Base-by-base conservation (phyloP, 352 stramenopile species). In the Pythium chondricola region DNA sequence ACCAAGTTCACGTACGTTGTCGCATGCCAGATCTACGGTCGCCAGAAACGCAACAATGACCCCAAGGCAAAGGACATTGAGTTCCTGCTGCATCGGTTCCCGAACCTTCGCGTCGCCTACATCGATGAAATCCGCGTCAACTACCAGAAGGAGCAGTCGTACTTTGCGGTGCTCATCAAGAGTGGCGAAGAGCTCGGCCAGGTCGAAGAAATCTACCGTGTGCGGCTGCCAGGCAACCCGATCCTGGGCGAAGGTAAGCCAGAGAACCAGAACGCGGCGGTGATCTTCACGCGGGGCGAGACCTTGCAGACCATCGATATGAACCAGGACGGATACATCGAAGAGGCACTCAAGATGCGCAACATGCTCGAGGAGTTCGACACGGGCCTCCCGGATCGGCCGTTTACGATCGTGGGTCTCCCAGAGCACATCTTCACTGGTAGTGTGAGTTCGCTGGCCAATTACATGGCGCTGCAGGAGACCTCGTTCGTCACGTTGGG, bases 1-100 rank as follows among this genome's bases (percentile, higher is more conserved):
- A 95, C 97, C 43, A 99, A 99, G 75, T 99, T 99, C 66, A 97
- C 94, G 35, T 99, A 99, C 68, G 88, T 99, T 51, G 95, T 99
- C 6, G 89, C 96, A 6, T 99, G 96, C 62, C 97, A 99, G 63
- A 95, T 99, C 31, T 99, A 99, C 64, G 97, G 96, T 48, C 88
- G 89, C 18, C 97, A 99, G 83, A 98, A 98, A 68, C 95, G 96
- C 55, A 97, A 98, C 65, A 97, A 99, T 64, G 96, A 99, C 65
- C 71, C 90, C 0, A 99, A 99, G 74, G 97, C 96, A 0, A 94
- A 97, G 46, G 96, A 99, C 63, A 99, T 99, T 63, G 96, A 99
- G 45, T 93, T 97, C 61, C 66, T 99, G 17, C 84, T 99, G 62
- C 93, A 98, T 51, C 83, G 93, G 7, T 98, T 97, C 71, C 96